These are phyloP conservation scores for Exutisphaerella laricina DNA, from an alignment of 2,329 filamentous ascomycete genomes.

Conservation along the genomic window DNA sequence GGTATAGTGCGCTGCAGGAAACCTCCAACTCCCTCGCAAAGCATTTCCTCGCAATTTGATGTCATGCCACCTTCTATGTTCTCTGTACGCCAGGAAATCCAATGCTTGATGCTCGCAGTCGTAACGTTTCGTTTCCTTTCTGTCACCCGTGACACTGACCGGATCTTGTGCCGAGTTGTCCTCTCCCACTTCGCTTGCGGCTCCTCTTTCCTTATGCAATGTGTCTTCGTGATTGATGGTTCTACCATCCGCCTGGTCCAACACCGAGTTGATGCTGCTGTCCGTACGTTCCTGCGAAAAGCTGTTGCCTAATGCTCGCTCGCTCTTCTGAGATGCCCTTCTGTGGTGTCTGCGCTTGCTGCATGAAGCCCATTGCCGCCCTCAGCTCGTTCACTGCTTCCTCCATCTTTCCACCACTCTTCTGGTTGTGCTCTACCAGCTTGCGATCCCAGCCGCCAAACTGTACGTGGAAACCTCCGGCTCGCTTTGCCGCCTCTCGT, in stretches of 20 bases:
- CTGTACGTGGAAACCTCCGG: slow-evolving; percentile 82
- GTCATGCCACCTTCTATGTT: no score
- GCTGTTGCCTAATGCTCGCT: slow-evolving; percentile 47
- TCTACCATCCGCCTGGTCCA: slow-evolving; percentile 31
- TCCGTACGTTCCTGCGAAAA: slow-evolving; percentile 38
- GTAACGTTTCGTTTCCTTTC: no score
- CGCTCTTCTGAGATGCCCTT: slow-evolving; percentile 32
- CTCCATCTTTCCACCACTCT: slow-evolving; percentile 74
- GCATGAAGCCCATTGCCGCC: slow-evolving; percentile 71
- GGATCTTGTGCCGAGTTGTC: no score
- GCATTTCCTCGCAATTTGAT: no score
- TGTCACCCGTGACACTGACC: no score
- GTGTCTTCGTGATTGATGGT: no score
- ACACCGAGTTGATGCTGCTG: slow-evolving; percentile 53
- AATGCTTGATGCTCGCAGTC: no score
- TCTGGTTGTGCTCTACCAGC: slow-evolving; percentile 79
- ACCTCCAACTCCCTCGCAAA: no score
- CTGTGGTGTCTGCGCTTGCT: slow-evolving; percentile 39
- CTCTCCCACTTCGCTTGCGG: no score
- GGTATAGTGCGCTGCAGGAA: no score
- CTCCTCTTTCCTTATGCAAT: no score
- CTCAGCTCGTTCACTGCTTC: slow-evolving; percentile 73
- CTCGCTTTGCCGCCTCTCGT: slow-evolving; percentile 82
- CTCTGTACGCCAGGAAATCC: no score
- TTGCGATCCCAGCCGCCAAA: slow-evolving; percentile 90